Percentiles rank a stretch among this genome's conserved stretches.
Conservation (phyloP, 108 stramenopile species). For the Pinguiococcus pyrenoidosus region DNA sequence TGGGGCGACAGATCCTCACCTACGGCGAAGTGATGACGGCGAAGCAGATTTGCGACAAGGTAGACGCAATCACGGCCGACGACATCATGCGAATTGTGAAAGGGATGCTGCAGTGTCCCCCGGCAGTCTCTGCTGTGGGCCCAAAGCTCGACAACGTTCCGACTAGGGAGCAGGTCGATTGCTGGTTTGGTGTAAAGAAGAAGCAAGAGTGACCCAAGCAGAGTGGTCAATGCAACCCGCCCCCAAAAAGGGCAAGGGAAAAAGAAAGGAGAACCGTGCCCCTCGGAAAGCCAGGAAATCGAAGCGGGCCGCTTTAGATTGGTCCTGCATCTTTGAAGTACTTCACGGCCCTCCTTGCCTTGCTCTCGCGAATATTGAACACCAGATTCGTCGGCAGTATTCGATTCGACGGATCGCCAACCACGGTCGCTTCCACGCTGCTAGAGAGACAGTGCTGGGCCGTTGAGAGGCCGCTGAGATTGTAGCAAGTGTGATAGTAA, state of each 20-base stretch:
- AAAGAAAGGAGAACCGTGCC: too few species aligned
- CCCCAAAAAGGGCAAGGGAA: too few species aligned
- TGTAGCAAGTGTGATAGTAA: constrained; percentile 98
- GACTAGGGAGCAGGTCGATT: constrained; percentile 46
- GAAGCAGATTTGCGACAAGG: constrained; percentile 59
- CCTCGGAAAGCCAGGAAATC: too few species aligned
- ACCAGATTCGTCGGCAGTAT: constrained; percentile 50
- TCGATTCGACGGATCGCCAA: constrained; percentile 30
- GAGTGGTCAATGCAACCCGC: too few species aligned
- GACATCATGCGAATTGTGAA: constrained; percentile 64
- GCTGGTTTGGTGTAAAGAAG: constrained; percentile 40
- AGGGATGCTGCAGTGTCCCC: constrained; percentile 48
- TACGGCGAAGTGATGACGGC: constrained; percentile 38
- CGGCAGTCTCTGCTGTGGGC: constrained; percentile 66
- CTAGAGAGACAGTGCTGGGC: constrained; percentile 52
- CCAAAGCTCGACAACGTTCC: constrained; percentile 56
- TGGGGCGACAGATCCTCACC: constrained; percentile 84
- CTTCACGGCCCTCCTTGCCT: constrained; percentile 29
- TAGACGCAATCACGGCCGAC: constrained; percentile 77
- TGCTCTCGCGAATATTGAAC: constrained; percentile 61
- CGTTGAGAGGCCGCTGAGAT: constrained; percentile 71
- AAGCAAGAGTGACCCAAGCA: too few species aligned
- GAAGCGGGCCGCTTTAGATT: too few species aligned
- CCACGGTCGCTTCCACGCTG: not conserved
- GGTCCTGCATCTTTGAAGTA: constrained; percentile 15